Evolutionary conservation across 345 rosid species (phyloP), one percentile per base, ranked within the genome.

Genomic region (Syzygium grande): DNA sequence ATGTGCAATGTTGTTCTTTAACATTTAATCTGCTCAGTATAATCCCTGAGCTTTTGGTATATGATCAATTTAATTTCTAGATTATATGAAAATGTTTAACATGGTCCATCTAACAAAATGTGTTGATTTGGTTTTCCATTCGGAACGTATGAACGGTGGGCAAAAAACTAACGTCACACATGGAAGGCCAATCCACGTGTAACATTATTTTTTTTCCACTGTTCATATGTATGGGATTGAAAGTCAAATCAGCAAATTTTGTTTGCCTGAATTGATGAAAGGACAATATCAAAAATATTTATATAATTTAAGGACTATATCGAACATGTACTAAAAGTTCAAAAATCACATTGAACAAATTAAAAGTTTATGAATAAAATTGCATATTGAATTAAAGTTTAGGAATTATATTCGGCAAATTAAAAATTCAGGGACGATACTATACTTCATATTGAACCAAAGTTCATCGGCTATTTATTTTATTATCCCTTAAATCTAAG

Each of bases 391-490:
- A 0, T 15, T 17, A 68, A 68, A 68, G 0, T 30, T 30, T 15
- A 19, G 1, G 1, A 1, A 1, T 0, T 1, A 38, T 4, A 34
- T 34, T 10, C 1, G 5, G 2, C 0, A 73, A 21, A 73, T 73
- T 38, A 34, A 73, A 68, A 3, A 0, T 5, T 38, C 1, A 38
- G 0, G 0, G 4, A 5, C 0, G 0, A 19, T 3, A 34, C 2
- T 73, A 19, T 3, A 34, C 2, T 73, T 1, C 11, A 34, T 17
- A 9, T 23, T 4, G 4, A 58, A 2, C n/a, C 11, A 58, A 25
- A 25, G n/a, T 56, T 3, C 1, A 9, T 2, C 3, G 17, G 17
- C 6, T 0, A 34, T 73, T 34, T 38, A 21, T 10, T 34, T 34
- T 34, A 19, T 38, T 38, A 2, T 73, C 3, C 11, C 49, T 38